phyloP scores from a whole-genome alignment of 148 eudicot genomes.

The Dysphania ambrosioides region DNA sequence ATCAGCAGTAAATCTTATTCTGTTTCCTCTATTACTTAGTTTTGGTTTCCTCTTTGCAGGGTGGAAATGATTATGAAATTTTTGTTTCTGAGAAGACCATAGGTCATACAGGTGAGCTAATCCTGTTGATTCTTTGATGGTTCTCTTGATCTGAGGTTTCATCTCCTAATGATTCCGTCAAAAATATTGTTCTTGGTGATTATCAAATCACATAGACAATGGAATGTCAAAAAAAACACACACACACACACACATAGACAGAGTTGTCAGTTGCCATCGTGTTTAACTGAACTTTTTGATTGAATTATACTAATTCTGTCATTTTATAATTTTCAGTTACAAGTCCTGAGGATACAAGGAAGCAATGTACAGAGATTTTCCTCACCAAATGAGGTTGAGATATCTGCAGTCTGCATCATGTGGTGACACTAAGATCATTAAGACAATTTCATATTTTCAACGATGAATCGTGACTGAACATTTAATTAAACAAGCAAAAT shows the following conservation, averaged over 20 bases:
- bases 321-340: constrained; percentile 46
- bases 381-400: constrained; percentile 43
- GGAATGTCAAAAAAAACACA: too few species aligned
- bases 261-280: neutral
- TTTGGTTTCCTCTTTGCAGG: constrained; percentile 39
- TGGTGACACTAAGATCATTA: neutral
- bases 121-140: constrained; percentile 5
- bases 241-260: too few species aligned
- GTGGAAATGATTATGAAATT: constrained; percentile 91
- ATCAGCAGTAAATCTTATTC: neutral
- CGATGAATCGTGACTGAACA: neutral
- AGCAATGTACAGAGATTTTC: constrained; percentile 75
- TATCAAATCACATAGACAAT: too few species aligned
- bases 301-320: neutral
- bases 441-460: neutral
- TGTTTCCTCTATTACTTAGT: neutral
- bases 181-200: neutral
- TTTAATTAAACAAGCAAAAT: neutral
- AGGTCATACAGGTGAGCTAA: constrained; percentile 80
- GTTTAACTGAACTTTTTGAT: neutral
- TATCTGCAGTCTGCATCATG: neutral
- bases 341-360: constrained; percentile 78
- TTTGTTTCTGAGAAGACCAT: constrained; percentile 70
- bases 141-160: neutral
- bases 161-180: neutral